Percentiles rank a stretch among this genome's conserved stretches.
Evolutionary conservation across 2,329 filamentous ascomycete species (phyloP).

Genomic region (Scedosporium boydii): DNA sequence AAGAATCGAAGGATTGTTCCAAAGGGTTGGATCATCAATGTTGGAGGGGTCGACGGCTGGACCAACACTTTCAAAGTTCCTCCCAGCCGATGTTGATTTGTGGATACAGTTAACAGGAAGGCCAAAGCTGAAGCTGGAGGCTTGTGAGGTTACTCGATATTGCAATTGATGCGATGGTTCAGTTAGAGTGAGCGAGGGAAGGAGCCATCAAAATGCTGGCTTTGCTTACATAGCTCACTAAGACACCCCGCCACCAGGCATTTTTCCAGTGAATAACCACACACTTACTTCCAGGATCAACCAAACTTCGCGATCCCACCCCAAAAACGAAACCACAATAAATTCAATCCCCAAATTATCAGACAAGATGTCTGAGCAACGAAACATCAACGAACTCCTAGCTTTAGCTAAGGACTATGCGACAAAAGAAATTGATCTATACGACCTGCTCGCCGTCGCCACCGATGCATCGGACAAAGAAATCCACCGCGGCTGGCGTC

Average conservation of each 20-base stretch:
- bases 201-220: no score
- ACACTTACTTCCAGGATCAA: neutral
- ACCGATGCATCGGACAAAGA: constrained; percentile 58
- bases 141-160: no score
- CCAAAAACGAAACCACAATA: neutral
- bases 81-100: no score
- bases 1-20: neutral
- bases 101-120: no score
- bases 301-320: neutral
- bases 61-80: no score
- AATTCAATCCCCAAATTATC: neutral
- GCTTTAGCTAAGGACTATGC: constrained; percentile 50
- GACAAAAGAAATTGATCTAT: constrained; percentile 60
- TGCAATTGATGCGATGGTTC: no score
- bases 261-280: neutral
- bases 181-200: no score
- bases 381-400: constrained; percentile 36
- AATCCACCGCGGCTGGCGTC: constrained; percentile 75
- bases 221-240: no score
- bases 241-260: neutral
- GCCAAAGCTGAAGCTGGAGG: no score
- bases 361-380: constrained; percentile 5
- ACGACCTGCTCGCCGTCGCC: constrained; percentile 62
- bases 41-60: neutral
- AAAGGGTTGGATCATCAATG: neutral